A percentile compares a stretch with the other conserved stretches of the same genome.
phyloP scores from a whole-genome alignment of 768 basidiomycete species.

The Lactifluus subvellereus region DNA sequence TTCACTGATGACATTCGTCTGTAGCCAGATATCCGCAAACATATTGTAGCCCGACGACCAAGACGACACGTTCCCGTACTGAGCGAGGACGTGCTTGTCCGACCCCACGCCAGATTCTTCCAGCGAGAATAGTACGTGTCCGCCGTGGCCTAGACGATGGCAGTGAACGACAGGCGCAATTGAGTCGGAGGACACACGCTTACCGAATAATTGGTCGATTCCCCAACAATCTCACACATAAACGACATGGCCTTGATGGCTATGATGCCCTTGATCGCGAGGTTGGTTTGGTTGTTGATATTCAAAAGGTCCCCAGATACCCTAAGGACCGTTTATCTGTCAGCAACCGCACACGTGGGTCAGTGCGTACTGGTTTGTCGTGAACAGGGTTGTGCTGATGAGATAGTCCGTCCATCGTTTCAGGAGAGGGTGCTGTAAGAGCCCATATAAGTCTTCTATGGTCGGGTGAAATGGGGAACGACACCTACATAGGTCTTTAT shows the following conservation, averaged over 20 bases:
- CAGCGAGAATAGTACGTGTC: constrained; percentile 5
- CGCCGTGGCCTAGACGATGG: neutral
- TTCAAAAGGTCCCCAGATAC: neutral
- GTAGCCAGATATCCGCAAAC: constrained; percentile 20
- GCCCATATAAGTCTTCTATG: neutral
- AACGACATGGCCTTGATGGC: constrained; percentile 21
- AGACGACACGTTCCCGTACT: constrained; percentile 10
- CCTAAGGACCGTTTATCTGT: neutral
- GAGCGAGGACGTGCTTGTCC: constrained; percentile 14
- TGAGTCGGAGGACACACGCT: neutral
- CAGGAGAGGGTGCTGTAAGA: constrained; percentile 8
- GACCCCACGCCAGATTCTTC: constrained; percentile 9
- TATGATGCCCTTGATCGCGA: constrained; percentile 23
- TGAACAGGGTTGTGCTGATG: constrained; percentile 2
- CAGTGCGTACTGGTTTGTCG: constrained; percentile 3
- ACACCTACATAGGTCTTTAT: constrained; percentile 2
- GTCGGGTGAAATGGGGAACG: neutral
- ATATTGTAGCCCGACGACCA: constrained; percentile 22
- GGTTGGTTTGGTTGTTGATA: constrained; percentile 16
- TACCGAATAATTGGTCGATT: constrained; percentile 1
- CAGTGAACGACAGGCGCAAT: neutral
- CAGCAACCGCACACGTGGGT: too few relatives aligned
- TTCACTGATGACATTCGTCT: constrained; percentile 9
- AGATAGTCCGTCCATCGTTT: constrained; percentile 15
- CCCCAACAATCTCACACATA: neutral